Conservation (phyloP, 2,329 filamentous ascomycete species). For the Geosmithia flava region DNA sequence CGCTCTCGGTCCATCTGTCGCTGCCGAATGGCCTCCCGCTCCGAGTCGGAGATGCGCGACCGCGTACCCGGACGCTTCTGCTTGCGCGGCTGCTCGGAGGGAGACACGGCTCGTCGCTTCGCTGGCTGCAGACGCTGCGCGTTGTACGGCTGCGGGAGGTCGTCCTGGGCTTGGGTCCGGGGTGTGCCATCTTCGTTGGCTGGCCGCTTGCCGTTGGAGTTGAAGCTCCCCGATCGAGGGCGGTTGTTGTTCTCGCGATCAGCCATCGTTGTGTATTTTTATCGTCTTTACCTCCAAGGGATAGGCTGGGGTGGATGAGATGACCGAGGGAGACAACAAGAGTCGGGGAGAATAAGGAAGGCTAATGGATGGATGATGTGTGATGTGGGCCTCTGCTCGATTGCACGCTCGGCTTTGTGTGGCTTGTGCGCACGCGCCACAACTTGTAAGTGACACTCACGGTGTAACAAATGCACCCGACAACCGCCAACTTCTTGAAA, state of each 20-base stretch:
- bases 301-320: too few species aligned
- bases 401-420: too few species aligned
- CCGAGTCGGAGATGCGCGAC: slow-evolving; percentile 53
- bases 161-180: slow-evolving; percentile 19
- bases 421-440: too few species aligned
- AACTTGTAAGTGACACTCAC: too few species aligned
- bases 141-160: slow-evolving; percentile 48
- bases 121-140: slow-evolving; percentile 44
- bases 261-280: not conserved
- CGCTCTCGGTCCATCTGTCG: slow-evolving; percentile 45
- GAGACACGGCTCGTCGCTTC: slow-evolving; percentile 44
- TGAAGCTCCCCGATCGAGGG: not conserved
- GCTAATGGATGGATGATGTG: too few species aligned
- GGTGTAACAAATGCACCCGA: too few species aligned
- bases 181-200: slow-evolving; percentile 10
- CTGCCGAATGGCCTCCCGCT: slow-evolving; percentile 55
- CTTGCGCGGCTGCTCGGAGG: slow-evolving; percentile 46
- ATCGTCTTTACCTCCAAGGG: too few species aligned
- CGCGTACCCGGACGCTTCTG: slow-evolving; percentile 56
- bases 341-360: too few species aligned
- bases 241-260: not conserved
- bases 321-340: too few species aligned
- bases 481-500: too few species aligned
- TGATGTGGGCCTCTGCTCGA: too few species aligned
- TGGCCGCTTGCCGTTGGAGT: slow-evolving; percentile 14